Evolutionary conservation across 495 filamentous ascomycete species (phyloP), one percentile per base, ranked within the genome.

Genomic region (Neurospora sp.): DNA sequence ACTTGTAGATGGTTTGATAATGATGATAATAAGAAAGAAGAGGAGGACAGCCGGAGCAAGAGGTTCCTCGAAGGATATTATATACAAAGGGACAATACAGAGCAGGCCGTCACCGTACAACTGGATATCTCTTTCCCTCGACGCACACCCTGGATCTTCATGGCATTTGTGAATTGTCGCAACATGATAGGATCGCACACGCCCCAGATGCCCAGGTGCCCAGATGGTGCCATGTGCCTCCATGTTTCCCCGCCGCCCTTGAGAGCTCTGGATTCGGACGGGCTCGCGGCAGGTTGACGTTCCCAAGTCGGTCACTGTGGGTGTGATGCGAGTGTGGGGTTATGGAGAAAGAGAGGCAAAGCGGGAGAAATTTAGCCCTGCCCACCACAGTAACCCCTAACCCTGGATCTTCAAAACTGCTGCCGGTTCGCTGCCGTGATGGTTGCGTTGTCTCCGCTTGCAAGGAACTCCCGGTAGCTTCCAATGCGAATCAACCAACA

Each of bases 301-400:
- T 74, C 74, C 76, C 75, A 79, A 69, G 71, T 76, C 77, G 41
- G 44, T 16, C 72, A 74, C 49, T 38, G 73, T 78, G 74, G 78
- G 71, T 75, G 76, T 76, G 75, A 78, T 40, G 73, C 77, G 74
- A 77, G 62, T 75, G 76, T 77, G 76, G 78, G 76, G 77, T 66
- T 18, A 62, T 69, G 70, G 74, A 44, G 72, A 41, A 72, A 31
- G 23, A 70, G 75, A 72, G 71, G 75, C 44, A 42, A 72, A 27
- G 40, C 80, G 80, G 80, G 79, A 79, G 70, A 82, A 82, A 79
- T 81, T 81, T 82, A 80, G 79, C 80, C 80, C 80, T 80, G 77
- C 44, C 20, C 8, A 12, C 5, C 14, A 37, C 14, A 3, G 12
- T 66, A 66, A 16, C 27, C 54, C 54, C 54, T 66, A 66, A 66